Evolutionary conservation across 2,329 filamentous ascomycete genomes (phyloP).

Genomic region (Acrodontium crateriforme): DNA sequence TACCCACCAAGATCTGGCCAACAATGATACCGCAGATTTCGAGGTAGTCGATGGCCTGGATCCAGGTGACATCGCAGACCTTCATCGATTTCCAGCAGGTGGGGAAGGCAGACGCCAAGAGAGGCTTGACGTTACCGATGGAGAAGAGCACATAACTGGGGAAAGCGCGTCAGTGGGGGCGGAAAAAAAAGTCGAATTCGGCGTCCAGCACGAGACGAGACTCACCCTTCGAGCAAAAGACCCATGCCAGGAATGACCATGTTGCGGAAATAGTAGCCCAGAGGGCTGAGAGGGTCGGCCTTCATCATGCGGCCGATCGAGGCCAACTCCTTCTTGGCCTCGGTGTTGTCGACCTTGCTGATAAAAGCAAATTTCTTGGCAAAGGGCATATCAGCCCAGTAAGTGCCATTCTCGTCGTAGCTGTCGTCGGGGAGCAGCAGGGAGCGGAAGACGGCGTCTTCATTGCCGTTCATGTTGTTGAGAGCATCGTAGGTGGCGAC

Average conservation of each 20-base stretch:
- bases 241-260: conserved; percentile 87
- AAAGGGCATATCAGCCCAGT: conserved; percentile 82
- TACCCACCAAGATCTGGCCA: conserved; percentile 76
- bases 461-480: conserved; percentile 40
- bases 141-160: conserved; percentile 83
- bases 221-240: conserved; percentile 69
- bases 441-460: conserved; percentile 56
- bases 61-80: conserved; percentile 67
- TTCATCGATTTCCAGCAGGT: conserved; percentile 54
- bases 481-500: conserved; percentile 27
- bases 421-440: conserved; percentile 80
- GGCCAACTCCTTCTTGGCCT: conserved; percentile 53
- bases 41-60: conserved; percentile 73
- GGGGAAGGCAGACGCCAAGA: conserved; percentile 64
- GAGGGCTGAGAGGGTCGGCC: conserved; percentile 66
- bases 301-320: conserved; percentile 69
- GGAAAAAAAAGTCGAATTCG: too few species aligned
- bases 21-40: conserved; percentile 93
- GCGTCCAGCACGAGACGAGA: conserved; percentile 6
- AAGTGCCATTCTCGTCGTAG: conserved; percentile 67
- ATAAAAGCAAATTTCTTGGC: conserved; percentile 62
- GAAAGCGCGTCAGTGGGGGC: background rate
- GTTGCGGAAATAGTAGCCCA: conserved; percentile 80
- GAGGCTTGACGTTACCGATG: conserved; percentile 78
- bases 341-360: conserved; percentile 54